These are phyloP conservation scores for Puccinia horiana DNA, from an alignment of 1,284 basidiomycete genomes.

Conservation along the genomic window DNA sequence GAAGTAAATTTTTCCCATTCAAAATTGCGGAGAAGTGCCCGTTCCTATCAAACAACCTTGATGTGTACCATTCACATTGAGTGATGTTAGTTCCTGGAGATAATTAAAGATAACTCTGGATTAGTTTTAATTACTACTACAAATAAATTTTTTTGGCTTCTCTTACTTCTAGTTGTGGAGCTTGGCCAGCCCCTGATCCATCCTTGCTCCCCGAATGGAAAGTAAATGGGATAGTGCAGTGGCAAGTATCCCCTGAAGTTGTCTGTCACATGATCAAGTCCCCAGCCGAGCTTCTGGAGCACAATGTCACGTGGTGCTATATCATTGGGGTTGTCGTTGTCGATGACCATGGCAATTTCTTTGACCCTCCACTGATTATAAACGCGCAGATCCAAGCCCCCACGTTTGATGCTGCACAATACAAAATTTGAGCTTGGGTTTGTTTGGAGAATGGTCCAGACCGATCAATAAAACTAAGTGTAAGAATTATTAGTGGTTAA, in stretches of 20 bases:
- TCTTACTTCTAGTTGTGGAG: not conserved
- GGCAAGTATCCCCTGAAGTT: constrained; percentile 9
- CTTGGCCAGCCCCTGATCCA: not conserved
- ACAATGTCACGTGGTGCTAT: not conserved
- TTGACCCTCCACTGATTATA: not conserved
- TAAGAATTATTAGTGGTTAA: not conserved
- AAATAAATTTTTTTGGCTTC: no score
- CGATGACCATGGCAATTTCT: constrained; percentile 4
- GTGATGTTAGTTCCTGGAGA: not conserved
- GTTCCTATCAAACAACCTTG: not conserved
- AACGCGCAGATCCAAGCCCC: not conserved
- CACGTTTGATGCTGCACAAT: not conserved
- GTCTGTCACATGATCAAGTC: not conserved
- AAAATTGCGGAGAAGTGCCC: not conserved
- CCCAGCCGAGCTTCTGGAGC: not conserved
- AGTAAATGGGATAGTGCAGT: constrained; percentile 10
- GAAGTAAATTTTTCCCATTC: constrained; percentile 61
- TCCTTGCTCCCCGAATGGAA: no score
- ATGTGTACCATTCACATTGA: constrained; percentile 10
- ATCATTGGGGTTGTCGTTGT: not conserved
- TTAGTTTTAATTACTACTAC: no score
- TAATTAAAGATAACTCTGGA: not conserved
- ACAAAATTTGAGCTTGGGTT: not conserved
- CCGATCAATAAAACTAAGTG: not conserved
- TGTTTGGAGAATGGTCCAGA: no score